Percentiles rank a stretch among this genome's conserved stretches.
These are phyloP conservation scores for Rhizophagus prolifer DNA, from an alignment of 192 early-diverging fungal species.

Conservation along the genomic window DNA sequence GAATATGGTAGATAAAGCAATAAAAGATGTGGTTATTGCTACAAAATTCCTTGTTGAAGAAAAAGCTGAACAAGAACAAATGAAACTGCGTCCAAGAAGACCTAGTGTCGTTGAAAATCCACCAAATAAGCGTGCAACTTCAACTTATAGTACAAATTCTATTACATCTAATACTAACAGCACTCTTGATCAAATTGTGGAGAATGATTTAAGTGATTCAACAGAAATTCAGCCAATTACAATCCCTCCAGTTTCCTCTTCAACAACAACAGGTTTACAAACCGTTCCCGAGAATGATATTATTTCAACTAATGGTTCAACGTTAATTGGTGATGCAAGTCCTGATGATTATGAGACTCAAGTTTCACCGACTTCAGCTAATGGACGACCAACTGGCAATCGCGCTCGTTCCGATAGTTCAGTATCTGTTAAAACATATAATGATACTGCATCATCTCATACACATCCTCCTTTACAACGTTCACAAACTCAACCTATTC, in stretches of 20 bases:
- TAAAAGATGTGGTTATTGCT: conserved; percentile 50
- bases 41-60: conserved; percentile 55
- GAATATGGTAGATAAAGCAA: conserved; percentile 53
- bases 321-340: not conserved
- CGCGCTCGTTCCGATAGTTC: not conserved
- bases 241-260: not conserved
- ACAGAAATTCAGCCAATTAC: not conserved
- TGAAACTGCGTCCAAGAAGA: conserved; percentile 26
- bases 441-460: conserved; percentile 28
- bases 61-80: conserved; percentile 48
- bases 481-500: conserved; percentile 32
- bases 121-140: not conserved
- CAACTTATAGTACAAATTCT: not conserved
- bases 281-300: conserved; percentile 30
- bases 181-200: not conserved
- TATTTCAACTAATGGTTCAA: not conserved
- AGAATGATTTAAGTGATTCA: not conserved
- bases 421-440: conserved; percentile 23
- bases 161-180: not conserved
- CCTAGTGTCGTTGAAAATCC: conserved; percentile 28
- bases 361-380: not conserved
- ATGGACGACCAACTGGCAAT: not conserved
- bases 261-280: conserved; percentile 4
- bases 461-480: conserved; percentile 19
- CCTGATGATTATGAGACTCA: not conserved